Base-by-base conservation (phyloP, 1,284 basidiomycete genomes). In the Cryptococcus hybrid region DNA sequence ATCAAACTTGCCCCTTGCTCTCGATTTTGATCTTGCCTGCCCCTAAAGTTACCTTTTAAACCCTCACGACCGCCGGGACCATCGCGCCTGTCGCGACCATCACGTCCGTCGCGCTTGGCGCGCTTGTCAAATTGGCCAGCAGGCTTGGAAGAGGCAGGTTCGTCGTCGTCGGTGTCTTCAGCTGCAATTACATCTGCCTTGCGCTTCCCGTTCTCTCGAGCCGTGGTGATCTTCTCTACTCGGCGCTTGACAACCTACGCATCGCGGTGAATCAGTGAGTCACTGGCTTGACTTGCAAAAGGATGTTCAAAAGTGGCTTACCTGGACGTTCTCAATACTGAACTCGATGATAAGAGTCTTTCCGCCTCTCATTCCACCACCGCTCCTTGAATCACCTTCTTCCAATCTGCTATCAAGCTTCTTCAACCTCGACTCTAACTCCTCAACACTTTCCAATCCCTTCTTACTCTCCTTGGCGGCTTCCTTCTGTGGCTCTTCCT, bases 271-370 rank as follows among this genome's bases (percentile, higher is more conserved):
- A 52, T 24, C 13, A 3, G 40, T 18, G n/a, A n/a, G n/a, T n/a
- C 9, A 39, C 13, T 38, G 11, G 35, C 11, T 15, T 7, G 38
- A 51, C 9, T 35, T 18, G 18, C 51, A 40, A 37, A 3, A 38
- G 7, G 15, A 13, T 39, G 43, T 4, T n/a, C 34, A 42, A 15
- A 18, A 30, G 7, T 13, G 39, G 63, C 74, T 65, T 53, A 94
- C 91, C 76, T 93, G 89, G 4, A 91, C 82, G 69, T 97, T 96
- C 81, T 97, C 91, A 55, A 95, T 89, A 43, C 90, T 92, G 77
- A 94, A 95, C 78, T 96, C 92, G 37, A 92, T 85, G 62, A 95
- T 87, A 52, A 96, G 79, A 11, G 86, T 81, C 69, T 80, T 84
- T 35, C 86, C 86, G 63, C 82, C 73, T 43, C 76, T 68, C 77